A percentile compares a stretch with the other conserved stretches of the same genome.
Conservation (phyloP, 192 early-diverging fungal species). For the Thoreauomyces humboldtii region DNA sequence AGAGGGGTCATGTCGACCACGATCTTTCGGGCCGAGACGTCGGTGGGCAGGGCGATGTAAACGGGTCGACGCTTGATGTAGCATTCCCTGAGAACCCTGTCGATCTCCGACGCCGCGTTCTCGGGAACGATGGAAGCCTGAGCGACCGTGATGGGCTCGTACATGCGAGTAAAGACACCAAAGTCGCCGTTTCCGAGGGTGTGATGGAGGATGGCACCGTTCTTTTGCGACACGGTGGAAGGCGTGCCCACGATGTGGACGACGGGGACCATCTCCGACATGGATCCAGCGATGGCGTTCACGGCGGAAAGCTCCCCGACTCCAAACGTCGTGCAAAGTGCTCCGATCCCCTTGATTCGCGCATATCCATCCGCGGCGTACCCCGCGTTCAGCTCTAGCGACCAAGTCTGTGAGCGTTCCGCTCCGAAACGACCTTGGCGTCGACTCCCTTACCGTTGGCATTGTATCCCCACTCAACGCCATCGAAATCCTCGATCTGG, state of each 20-base stretch:
- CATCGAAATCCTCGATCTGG: slow-evolving; percentile 32
- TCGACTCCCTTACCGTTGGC: too few relatives aligned
- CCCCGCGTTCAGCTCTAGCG: slow-evolving; percentile 40
- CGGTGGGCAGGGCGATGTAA: slow-evolving; percentile 48
- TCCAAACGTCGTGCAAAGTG: slow-evolving; percentile 47
- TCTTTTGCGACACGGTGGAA: slow-evolving; percentile 41
- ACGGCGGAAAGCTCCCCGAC: slow-evolving; percentile 46
- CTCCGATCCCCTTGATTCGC: slow-evolving; percentile 39
- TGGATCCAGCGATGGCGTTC: slow-evolving; percentile 48
- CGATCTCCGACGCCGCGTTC: slow-evolving; percentile 43
- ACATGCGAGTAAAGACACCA: slow-evolving; percentile 43
- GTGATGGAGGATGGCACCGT: slow-evolving; percentile 49
- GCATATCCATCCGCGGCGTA: slow-evolving; percentile 56
- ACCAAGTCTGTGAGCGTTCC: too few relatives aligned
- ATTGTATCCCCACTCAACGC: slow-evolving; percentile 43
- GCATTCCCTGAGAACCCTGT: slow-evolving; percentile 37
- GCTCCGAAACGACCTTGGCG: too few relatives aligned
- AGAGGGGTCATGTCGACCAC: slow-evolving; percentile 26
- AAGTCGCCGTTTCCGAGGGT: slow-evolving; percentile 55
- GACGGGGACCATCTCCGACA: slow-evolving; percentile 49
- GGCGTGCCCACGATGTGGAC: slow-evolving; percentile 55
- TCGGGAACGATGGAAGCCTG: slow-evolving; percentile 27
- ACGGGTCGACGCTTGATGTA: slow-evolving; percentile 29
- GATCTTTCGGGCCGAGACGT: slow-evolving; percentile 35
- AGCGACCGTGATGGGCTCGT: slow-evolving; percentile 40